Evolutionary conservation across 371 early-diverging fungal species (phyloP).

Genomic region (Sporodiniella umbellata): DNA sequence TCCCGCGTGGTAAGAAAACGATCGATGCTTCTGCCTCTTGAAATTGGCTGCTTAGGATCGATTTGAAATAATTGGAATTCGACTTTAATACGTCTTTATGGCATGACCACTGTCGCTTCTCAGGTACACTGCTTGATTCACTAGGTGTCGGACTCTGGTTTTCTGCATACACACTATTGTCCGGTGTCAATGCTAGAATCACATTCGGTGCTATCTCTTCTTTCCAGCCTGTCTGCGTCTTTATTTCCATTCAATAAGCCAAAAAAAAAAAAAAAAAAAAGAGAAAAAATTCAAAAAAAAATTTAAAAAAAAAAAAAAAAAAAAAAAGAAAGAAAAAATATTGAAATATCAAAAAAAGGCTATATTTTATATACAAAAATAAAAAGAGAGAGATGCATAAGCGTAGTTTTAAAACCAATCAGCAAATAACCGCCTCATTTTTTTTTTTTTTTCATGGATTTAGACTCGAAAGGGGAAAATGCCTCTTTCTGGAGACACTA

Average conservation of each 20-base stretch:
- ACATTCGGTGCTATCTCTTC: conserved; percentile 18
- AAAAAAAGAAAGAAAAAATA: conserved; percentile 9
- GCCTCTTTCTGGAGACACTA: no score
- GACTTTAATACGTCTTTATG: conserved; percentile 35
- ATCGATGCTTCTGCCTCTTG: conserved; percentile 34
- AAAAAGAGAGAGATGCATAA: not conserved
- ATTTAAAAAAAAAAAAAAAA: conserved; percentile 4
- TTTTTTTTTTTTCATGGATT: no score
- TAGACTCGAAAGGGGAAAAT: no score
- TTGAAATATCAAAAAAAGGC: conserved; percentile 5
- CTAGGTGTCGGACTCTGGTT: not conserved
- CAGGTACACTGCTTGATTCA: conserved; percentile 7
- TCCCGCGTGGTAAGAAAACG: conserved; percentile 29
- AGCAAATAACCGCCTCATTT: no score
- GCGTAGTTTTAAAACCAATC: not conserved
- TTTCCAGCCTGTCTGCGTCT: conserved; percentile 3
- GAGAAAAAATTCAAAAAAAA: not conserved
- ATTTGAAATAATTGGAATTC: conserved; percentile 34
- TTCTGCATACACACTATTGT: not conserved
- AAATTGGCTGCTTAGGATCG: conserved; percentile 38
- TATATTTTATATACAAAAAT: conserved; percentile 7
- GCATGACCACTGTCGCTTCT: conserved; percentile 26
- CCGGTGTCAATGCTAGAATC: conserved; percentile 24
- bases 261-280: conserved; percentile 1
- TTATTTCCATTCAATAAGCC: not conserved